Conservation (phyloP, 1,284 basidiomycete species). For the Pisolithus thermaeus region DNA sequence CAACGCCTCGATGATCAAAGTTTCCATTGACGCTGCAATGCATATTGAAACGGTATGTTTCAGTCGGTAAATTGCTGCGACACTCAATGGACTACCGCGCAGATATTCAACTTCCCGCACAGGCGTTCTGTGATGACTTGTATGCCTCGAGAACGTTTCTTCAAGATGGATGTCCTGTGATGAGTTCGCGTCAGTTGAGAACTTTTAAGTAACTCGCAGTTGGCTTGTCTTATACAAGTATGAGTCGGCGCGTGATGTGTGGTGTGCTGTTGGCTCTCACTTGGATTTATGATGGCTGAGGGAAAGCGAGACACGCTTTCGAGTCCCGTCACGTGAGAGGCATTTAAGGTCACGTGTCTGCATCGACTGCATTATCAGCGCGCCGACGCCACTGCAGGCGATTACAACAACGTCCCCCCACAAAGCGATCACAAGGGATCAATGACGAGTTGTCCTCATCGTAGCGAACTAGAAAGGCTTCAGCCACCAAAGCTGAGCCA, state of each 20-base stretch:
- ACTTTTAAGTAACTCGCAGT: not conserved
- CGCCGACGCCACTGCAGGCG: no score
- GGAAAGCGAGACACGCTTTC: no score
- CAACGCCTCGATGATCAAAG: slow-evolving; percentile 32
- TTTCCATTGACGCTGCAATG: slow-evolving; percentile 26
- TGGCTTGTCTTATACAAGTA: no score
- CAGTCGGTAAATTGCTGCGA: not conserved
- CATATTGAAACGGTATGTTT: slow-evolving; percentile 30
- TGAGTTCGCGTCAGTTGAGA: not conserved
- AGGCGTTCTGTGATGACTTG: slow-evolving; percentile 26
- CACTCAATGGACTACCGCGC: not conserved
- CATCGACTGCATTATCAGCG: no score
- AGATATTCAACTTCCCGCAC: slow-evolving; percentile 32
- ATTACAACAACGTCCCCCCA: not conserved
- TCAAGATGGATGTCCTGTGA: slow-evolving; percentile 25
- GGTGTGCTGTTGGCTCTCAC: no score
- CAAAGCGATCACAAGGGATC: not conserved
- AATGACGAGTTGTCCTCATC: slow-evolving; percentile 24
- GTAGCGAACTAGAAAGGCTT: slow-evolving; percentile 16
- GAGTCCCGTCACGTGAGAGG: not conserved
- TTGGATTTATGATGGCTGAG: no score
- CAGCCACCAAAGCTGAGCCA: slow-evolving; percentile 40
- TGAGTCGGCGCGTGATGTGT: no score
- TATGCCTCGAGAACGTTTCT: slow-evolving; percentile 27
- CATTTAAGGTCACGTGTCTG: no score